Base-by-base conservation (phyloP, 345 rosid species). In the Salix caprea region DNA sequence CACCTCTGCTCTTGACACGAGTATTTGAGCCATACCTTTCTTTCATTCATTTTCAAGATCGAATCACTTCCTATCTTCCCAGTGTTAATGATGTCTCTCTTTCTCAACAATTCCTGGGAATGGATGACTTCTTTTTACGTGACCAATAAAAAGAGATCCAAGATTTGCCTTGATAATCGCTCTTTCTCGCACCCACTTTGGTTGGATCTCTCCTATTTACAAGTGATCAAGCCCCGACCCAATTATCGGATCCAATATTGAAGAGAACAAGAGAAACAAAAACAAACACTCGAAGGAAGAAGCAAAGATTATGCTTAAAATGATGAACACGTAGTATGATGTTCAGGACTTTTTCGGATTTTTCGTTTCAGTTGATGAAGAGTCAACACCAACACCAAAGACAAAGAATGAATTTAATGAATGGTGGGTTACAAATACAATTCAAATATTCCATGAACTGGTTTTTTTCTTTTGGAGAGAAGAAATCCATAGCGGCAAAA, bases 141-240 rank as follows among this genome's bases (percentile, higher is more conserved):
- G 37, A 26, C 32, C 48, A 23, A n/a, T 6, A 13, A 62, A 36
- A 74, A 61, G 46, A 66, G 85, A 68, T 83, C 83, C 77, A 68
- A 54, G 72, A 80, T 66, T 11, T 67, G 72, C 81, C 69, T 71
- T 54, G 76, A 72, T 66, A 72, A 67, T 4, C 70, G 81, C 70
- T 74, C 72, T 72, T 67, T 39, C 62, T 56, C 23, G 62, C 79
- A 71, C 74, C 77, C 72, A 62, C 24, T 67, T 80, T 77, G 36
- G 70, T 18, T 75, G 82, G 84, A 75, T 78, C 79, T 42, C 75
- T 77, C 73, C 65, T n/a, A 72, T 46, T 66, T 34, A 80, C 74
- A 70, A 21, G 80, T 44, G 37, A 77, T 50, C 18, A 66, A 30
- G 36, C 80, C 79, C 73, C 69, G 65, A 42, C 80, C 82, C 73